Base-by-base conservation (phyloP, 2,329 filamentous ascomycete genomes). In the Aspergillus pseudoviridinutans region DNA sequence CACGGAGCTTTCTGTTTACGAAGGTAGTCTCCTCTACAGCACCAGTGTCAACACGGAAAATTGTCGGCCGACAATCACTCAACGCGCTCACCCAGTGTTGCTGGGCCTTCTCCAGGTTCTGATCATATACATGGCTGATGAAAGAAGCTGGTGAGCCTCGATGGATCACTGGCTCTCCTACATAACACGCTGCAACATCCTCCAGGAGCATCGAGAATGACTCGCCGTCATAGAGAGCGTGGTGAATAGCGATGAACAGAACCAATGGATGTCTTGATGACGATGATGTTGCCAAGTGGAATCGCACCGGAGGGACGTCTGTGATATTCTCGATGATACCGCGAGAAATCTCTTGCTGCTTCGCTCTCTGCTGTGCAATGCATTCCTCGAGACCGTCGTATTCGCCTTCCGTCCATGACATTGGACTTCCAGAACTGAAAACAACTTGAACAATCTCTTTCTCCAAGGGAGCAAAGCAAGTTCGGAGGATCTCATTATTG, bases 401-500 rank as follows among this genome's bases (percentile, higher is more conserved):
- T 24, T 60, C 58, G n/a, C 55, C 55, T 24, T 67, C 64, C 4
- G 61, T 61, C 67, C 67, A 72, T 4, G 44, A 54, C 14, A 68
- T 51, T 8, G 51, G 7, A 1, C 57, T 53, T 5, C 64, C 58
- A 1, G 57, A 35, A 1, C 57, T 47, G n/a, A 77, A 52, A 0
- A 78, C 64, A 5, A 76, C 64, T 51, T 75, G 71, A 2, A 71
- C 70, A 44, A 72, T 70, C 4, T 66, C 58, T 5, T 66, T 66
- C n/a, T 71, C 68, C 20, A 73, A 63, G n/a, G 74, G 62, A 44
- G 70, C 64, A 29, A 78, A 78, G 0, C 71, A 65, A 3, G 74
- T 76, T 35, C 76, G 70, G 32, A 78, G 58, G 25, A 78, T 76
- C 14, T 76, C 71, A 54, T 73, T 69, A 2, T 67, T 60, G n/a